phyloP scores from a whole-genome alignment of 352 stramenopile species.

The Pythium monospermum region DNA sequence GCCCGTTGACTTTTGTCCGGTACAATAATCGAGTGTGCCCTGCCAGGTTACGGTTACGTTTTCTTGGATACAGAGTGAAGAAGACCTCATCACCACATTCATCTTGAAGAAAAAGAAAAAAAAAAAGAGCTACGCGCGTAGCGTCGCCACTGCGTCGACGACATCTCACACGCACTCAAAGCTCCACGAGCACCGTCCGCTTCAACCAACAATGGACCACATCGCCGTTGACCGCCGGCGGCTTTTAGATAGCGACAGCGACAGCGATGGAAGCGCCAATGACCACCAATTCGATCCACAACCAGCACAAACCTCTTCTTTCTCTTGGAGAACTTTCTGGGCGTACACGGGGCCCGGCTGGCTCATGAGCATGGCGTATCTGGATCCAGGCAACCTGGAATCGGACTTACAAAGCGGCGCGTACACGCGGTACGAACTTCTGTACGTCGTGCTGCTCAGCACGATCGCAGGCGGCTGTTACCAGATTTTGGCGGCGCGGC shows the following conservation, averaged over 20 bases:
- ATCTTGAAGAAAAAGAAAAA: too few relatives aligned
- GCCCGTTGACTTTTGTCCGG: too few relatives aligned
- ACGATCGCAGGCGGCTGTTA: slow-evolving; percentile 81
- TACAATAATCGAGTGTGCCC: too few relatives aligned
- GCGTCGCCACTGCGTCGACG: not conserved
- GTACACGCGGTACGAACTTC: slow-evolving; percentile 75
- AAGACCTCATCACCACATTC: too few relatives aligned
- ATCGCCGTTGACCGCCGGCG: slow-evolving; percentile 12
- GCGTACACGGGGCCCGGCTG: slow-evolving; percentile 47
- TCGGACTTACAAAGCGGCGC: slow-evolving; percentile 87
- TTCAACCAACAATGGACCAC: slow-evolving; percentile 10
- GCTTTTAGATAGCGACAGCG: slow-evolving; percentile 13
- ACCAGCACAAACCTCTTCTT: slow-evolving; percentile 8
- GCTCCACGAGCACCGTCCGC: not conserved
- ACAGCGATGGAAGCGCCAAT: not conserved
- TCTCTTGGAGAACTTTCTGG: slow-evolving; percentile 59
- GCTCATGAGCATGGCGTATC: slow-evolving; percentile 84
- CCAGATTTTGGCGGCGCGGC: slow-evolving; percentile 81
- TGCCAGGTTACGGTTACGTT: too few relatives aligned
- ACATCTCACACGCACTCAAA: not conserved
- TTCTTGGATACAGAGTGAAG: too few relatives aligned
- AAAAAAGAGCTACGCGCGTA: too few relatives aligned
- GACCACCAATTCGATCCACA: not conserved
- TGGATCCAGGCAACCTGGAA: slow-evolving; percentile 92
- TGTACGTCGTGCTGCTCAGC: slow-evolving; percentile 86